Conservation (phyloP, 2,329 filamentous ascomycete species). For the Myriosclerotinia curreyana region DNA sequence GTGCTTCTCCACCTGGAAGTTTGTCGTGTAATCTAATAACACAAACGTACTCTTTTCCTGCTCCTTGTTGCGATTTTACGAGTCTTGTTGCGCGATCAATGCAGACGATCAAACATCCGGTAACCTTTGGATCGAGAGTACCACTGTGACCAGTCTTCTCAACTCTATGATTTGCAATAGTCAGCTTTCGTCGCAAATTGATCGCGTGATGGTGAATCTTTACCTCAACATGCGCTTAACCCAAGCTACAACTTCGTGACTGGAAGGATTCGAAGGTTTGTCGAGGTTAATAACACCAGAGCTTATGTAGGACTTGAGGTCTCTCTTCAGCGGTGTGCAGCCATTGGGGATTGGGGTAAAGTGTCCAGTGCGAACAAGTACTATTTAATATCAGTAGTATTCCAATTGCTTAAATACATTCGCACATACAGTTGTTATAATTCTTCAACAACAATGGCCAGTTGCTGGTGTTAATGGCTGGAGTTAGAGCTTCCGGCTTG, state of each 20-base stretch:
- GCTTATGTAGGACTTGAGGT: conserved; percentile 95
- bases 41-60: conserved; percentile 98
- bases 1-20: conserved; percentile 86
- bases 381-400: conserved; percentile 46
- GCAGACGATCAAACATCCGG: conserved; percentile 89
- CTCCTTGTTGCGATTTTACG: conserved; percentile 98
- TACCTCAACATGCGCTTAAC: conserved; percentile 95
- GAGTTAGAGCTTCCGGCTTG: conserved; percentile 82
- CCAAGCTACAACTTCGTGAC: conserved; percentile 98
- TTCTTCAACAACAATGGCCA: conserved; percentile 96
- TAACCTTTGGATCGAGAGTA: conserved; percentile 97
- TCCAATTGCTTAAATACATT: conserved; percentile 21
- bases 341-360: conserved; percentile 96
- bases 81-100: conserved; percentile 95
- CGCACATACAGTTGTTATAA: conserved; percentile 78
- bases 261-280: conserved; percentile 96
- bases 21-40: conserved; percentile 95
- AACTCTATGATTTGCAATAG: conserved; percentile 50
- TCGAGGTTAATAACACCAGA: conserved; percentile 98
- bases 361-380: conserved; percentile 89
- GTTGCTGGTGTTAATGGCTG: conserved; percentile 77
- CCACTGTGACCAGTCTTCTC: conserved; percentile 99
- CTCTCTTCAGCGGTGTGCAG: conserved; percentile 85
- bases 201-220: conserved; percentile 30
- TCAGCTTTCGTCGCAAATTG: conserved; percentile 20